A percentile compares a stretch with the other conserved stretches of the same genome.
phyloP scores from a whole-genome alignment of 2,329 filamentous ascomycete genomes.

The Coniochaeta sp. region DNA sequence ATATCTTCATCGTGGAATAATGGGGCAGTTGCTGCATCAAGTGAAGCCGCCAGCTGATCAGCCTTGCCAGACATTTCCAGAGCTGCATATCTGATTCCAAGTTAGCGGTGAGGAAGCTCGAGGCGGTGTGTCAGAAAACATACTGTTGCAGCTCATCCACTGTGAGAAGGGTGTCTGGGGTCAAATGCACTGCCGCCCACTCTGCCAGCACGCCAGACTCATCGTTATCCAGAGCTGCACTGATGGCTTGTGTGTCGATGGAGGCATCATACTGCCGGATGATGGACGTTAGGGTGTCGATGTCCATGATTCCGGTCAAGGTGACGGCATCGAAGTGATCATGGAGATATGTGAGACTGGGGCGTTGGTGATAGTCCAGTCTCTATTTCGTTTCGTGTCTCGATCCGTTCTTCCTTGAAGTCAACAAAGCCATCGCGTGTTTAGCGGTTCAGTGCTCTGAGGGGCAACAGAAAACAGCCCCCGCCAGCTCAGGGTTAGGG shows the following conservation, averaged over 20 bases:
- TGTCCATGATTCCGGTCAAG: constrained; percentile 19
- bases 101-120: background rate
- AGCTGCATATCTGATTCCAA: constrained; percentile 37
- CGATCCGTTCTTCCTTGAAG: too few species aligned
- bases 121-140: constrained; percentile 12
- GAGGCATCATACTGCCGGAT: constrained; percentile 23
- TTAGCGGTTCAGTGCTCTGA: too few species aligned
- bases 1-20: constrained; percentile 54
- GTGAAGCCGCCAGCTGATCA: constrained; percentile 34
- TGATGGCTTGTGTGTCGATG: constrained; percentile 24
- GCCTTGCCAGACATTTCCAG: constrained; percentile 42
- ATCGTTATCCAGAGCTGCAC: constrained; percentile 22
- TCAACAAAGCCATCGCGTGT: too few species aligned
- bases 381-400: too few species aligned
- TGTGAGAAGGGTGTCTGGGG: constrained; percentile 44
- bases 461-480: too few species aligned
- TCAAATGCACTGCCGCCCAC: constrained; percentile 44
- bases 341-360: too few species aligned
- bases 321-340: too few species aligned
- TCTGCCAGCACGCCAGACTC: constrained; percentile 29
- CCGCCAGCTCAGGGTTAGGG: too few species aligned
- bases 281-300: constrained; percentile 20
- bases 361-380: too few species aligned
- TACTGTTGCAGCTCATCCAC: constrained; percentile 48
- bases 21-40: constrained; percentile 39